These are phyloP conservation scores for Aspergillus egyptiacus DNA, from an alignment of 495 filamentous ascomycete species.

Conservation along the genomic window DNA sequence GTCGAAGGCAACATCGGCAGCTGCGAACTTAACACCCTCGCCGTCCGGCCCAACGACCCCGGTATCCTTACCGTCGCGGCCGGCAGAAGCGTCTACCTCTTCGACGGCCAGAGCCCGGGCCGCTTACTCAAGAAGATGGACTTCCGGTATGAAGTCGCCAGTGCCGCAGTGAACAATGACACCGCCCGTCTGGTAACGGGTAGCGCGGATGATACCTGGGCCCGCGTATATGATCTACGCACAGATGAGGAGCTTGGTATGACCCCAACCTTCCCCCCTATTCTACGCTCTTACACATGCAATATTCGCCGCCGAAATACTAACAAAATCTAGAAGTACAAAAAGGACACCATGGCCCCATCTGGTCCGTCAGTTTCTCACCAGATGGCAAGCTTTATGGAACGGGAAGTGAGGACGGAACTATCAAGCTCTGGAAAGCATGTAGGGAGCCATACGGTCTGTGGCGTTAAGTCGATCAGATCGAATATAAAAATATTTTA, in stretches of 20 bases:
- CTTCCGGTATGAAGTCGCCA: conserved; percentile 77
- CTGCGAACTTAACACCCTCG: conserved; percentile 71
- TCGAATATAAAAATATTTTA: background rate
- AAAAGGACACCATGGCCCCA: conserved; percentile 95
- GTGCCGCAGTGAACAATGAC: conserved; percentile 77
- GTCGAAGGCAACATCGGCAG: conserved; percentile 82
- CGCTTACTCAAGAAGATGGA: conserved; percentile 69
- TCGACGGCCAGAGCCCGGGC: conserved; percentile 66
- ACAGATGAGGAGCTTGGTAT: conserved; percentile 67
- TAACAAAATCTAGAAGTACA: conserved; percentile 62
- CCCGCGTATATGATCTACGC: conserved; percentile 83
- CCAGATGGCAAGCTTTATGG: conserved; percentile 94
- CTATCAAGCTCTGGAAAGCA: conserved; percentile 88
- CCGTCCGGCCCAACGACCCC: conserved; percentile 34
- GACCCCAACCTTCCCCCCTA: conserved; percentile 17
- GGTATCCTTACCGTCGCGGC: conserved; percentile 54
- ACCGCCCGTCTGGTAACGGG: conserved; percentile 81
- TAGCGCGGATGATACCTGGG: conserved; percentile 85
- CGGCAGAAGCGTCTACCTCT: conserved; percentile 89
- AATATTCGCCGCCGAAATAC: too few species aligned
- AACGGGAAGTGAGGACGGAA: conserved; percentile 94
- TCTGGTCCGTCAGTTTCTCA: conserved; percentile 91
- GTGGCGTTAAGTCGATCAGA: conserved; percentile 43
- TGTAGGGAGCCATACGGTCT: conserved; percentile 61
- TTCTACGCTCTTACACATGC: background rate